Conservation (phyloP, 2,329 filamentous ascomycete species). For the Fusarium sp. region DNA sequence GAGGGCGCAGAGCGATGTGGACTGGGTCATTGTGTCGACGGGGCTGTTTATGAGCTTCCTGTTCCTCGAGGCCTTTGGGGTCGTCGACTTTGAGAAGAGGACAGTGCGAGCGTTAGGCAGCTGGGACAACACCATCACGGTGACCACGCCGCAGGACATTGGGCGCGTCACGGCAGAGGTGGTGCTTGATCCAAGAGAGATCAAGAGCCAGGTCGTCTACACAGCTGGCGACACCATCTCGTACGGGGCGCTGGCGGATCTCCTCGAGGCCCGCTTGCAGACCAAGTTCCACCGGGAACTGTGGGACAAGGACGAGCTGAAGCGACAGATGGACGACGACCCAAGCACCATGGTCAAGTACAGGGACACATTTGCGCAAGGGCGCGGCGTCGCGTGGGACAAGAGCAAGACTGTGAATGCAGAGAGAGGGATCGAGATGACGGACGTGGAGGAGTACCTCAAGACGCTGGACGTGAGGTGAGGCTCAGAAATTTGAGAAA, state of each 20-base stretch:
- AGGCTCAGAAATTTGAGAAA: constrained; percentile 7
- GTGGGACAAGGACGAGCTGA: constrained; percentile 61
- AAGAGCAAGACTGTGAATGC: constrained; percentile 64
- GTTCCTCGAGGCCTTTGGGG: constrained; percentile 71
- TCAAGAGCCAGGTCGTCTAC: constrained; percentile 62
- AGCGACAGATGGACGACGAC: constrained; percentile 58
- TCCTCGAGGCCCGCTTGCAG: constrained; percentile 59
- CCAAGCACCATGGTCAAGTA: constrained; percentile 69
- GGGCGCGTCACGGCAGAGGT: constrained; percentile 69
- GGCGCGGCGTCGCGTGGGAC: constrained; percentile 70
- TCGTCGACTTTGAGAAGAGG: constrained; percentile 62
- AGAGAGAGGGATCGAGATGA: constrained; percentile 59
- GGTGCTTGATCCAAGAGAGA: constrained; percentile 55
- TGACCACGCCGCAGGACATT: constrained; percentile 74
- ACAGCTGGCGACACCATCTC: constrained; percentile 72
- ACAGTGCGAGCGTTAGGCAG: constrained; percentile 67
- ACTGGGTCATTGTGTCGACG: constrained; percentile 76
- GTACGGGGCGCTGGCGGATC: constrained; percentile 65
- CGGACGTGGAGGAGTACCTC: constrained; percentile 56
- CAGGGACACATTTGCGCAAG: constrained; percentile 69
- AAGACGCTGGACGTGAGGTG: constrained; percentile 35
- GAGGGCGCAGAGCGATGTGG: constrained; percentile 57
- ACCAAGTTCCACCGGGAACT: constrained; percentile 60
- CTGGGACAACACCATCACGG: constrained; percentile 72
- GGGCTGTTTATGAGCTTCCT: constrained; percentile 79